Conservation (phyloP, 2,329 filamentous ascomycete genomes). For the Salinomyces thailandicus region DNA sequence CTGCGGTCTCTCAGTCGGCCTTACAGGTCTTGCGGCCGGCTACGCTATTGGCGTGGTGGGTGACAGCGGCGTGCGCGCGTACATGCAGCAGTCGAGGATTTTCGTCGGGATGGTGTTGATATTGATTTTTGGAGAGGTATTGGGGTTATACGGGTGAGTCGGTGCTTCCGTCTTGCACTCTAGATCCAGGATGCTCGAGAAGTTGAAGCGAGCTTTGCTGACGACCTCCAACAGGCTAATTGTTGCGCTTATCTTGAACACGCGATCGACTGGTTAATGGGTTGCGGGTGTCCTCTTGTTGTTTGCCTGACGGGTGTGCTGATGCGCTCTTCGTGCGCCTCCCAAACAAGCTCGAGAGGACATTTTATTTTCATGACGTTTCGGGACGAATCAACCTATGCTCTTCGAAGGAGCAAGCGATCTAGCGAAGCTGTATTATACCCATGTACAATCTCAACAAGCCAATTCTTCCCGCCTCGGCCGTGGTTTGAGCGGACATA, state of each 20-base stretch:
- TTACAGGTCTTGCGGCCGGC: conserved; percentile 85
- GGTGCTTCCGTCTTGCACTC: not conserved
- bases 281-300: not conserved
- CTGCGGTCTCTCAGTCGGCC: conserved; percentile 79
- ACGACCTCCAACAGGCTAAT: conserved; percentile 54
- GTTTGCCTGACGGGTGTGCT: not conserved
- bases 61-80: conserved; percentile 77
- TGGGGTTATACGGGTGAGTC: conserved; percentile 88
- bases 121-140: conserved; percentile 93
- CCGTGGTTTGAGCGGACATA: too few species aligned
- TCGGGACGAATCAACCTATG: not conserved
- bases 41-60: conserved; percentile 96
- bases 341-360: too few species aligned
- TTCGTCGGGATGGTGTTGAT: conserved; percentile 99
- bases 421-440: not conserved
- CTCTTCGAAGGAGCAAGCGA: not conserved
- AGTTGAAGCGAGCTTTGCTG: not conserved
- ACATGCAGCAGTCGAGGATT: conserved; percentile 91
- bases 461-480: too few species aligned
- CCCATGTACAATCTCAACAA: not conserved
- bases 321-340: not conserved
- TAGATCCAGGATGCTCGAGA: not conserved
- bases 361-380: too few species aligned
- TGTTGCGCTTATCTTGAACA: conserved; percentile 87
- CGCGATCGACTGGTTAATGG: conserved; percentile 29